Evolutionary conservation across 2,329 filamentous ascomycete genomes (phyloP).

Genomic region (Calonectria naviculata): DNA sequence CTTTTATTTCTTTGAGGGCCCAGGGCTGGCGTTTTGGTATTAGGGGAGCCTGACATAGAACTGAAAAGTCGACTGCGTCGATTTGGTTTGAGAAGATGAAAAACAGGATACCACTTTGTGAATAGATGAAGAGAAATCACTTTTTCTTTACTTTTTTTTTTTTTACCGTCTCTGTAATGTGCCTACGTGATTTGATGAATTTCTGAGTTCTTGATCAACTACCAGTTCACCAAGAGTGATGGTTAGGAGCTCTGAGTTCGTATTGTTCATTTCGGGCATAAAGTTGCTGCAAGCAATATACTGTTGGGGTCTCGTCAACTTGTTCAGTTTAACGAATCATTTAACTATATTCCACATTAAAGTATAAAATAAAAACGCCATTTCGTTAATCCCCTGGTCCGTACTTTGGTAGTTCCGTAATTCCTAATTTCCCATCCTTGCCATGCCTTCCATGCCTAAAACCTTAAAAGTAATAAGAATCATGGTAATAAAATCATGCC

Average conservation of each 20-base stretch:
- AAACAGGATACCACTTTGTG: constrained; percentile 2
- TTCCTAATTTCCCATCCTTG: constrained; percentile 5
- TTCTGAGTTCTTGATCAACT: not conserved
- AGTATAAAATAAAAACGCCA: not conserved
- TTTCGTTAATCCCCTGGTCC: not conserved
- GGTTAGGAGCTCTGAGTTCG: not conserved
- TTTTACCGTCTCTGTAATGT: not conserved
- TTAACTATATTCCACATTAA: not conserved
- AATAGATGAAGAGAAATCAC: constrained; percentile 1
- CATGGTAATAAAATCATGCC: not conserved
- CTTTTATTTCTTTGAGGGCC: not conserved
- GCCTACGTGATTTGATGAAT: not conserved
- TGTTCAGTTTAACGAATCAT: not conserved
- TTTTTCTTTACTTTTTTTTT: not conserved
- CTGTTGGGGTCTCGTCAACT: not conserved
- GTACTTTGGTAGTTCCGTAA: constrained; percentile 12
- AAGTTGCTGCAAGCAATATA: not conserved
- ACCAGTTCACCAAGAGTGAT: not conserved
- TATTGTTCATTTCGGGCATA: no score
- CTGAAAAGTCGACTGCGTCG: not conserved
- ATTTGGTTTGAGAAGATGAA: not conserved
- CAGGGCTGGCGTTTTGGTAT: not conserved
- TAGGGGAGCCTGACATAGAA: not conserved
- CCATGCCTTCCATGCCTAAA: not conserved
- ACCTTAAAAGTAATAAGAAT: not conserved